Evolutionary conservation across 164 flowering plant species (phyloP).

Genomic region (Echeveria elegans): DNA sequence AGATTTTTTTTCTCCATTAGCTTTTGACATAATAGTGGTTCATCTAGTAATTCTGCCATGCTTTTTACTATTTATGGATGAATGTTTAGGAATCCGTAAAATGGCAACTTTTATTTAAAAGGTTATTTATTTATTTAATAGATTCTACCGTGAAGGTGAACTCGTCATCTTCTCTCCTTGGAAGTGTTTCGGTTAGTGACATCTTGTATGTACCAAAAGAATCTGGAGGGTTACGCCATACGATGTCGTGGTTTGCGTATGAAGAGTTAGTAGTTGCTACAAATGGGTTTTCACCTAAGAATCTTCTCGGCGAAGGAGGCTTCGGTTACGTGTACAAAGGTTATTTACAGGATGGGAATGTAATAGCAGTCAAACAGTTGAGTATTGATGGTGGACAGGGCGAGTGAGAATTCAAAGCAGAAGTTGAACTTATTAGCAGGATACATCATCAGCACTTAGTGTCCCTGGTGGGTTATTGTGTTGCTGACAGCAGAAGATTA

Average conservation of each 20-base stretch:
- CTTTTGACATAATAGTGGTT: no score
- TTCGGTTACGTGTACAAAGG: conserved; percentile 88
- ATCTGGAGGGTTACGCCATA: conserved; percentile 59
- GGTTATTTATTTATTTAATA: no score
- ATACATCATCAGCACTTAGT: conserved; percentile 83
- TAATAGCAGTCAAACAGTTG: conserved; percentile 77
- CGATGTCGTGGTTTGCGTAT: conserved; percentile 59
- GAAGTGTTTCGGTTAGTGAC: conserved; percentile 38
- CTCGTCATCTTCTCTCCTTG: conserved; percentile 33
- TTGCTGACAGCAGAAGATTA: conserved; percentile 56
- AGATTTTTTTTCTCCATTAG: no score
- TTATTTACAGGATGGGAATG: conserved; percentile 61
- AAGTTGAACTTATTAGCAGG: conserved; percentile 66
- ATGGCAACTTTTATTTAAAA: no score
- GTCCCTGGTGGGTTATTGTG: conserved; percentile 87
- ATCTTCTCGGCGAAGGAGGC: conserved; percentile 88
- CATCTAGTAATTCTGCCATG: neutral
- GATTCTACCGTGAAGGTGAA: conserved; percentile 30
- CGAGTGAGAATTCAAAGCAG: conserved; percentile 76
- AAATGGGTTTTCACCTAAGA: conserved; percentile 59
- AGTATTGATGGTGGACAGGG: conserved; percentile 79
- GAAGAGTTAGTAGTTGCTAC: conserved; percentile 60
- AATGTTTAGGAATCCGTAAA: neutral
- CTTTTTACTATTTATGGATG: neutral
- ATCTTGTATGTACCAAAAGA: conserved; percentile 31